Base-by-base conservation (phyloP, 495 filamentous ascomycete genomes). In the Penicillium dipodomyicola region DNA sequence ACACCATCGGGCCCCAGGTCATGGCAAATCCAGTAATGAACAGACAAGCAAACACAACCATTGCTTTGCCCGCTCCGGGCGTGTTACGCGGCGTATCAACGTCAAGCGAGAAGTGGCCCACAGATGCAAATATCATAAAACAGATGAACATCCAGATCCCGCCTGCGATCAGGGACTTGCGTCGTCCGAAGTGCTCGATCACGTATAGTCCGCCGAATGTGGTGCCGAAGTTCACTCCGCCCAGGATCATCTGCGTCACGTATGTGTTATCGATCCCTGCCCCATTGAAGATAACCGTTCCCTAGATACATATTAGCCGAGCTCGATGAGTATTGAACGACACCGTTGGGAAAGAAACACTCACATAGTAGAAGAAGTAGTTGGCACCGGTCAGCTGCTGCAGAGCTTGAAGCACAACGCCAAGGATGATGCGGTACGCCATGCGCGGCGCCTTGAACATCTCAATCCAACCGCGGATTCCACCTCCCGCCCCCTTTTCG, bases 1-100 rank as follows among this genome's bases (percentile, higher is more conserved):
- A 94, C 23, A 92, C 79, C 58, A 92, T 86, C 2, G 91, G 91
- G 23, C 88, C 90, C 90, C 90, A 93, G 3, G 87, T 90, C 43
- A 78, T 85, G 9, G 83, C 82, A 55, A 75, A 82, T 1, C 70
- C 67, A 15, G 70, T 68, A 44, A 79, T 79, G 51, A 87, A 91
- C 56, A 90, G 76, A 59, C 83, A 85, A 0, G 88, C 84, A 47
- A 87, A 85, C 1, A 89, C 83, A 25, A 90, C 87, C 77, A 91
- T 84, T 46, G 84, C 84, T 23, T 79, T 83, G 29, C 87, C 87
- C 1, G 87, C 79, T 9, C 75, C 80, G 0, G 85, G 84, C 4
- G 80, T 83, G 25, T 70, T 68, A 0, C 69, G 70, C 17, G 84
- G 78, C 0, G 51, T 69, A 9, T 72, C 56, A 52, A 83, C 74